These are phyloP conservation scores for Blakeslea trispora DNA, from an alignment of 371 early-diverging fungal species.

Conservation along the genomic window DNA sequence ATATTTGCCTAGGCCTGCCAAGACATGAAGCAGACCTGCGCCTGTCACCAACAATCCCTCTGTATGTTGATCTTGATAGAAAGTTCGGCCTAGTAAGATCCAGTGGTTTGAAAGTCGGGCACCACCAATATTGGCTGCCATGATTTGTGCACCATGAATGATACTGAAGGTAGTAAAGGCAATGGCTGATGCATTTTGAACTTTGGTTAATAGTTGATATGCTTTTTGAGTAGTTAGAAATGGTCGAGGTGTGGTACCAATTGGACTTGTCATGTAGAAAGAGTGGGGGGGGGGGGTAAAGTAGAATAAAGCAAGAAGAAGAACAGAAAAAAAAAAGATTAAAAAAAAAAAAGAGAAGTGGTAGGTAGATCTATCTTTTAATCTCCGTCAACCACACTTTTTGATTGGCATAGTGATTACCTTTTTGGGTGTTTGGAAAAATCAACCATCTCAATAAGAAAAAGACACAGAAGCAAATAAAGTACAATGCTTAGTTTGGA, in stretches of 20 bases:
- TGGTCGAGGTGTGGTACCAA: constrained; percentile 13
- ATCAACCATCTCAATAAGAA: too few relatives aligned
- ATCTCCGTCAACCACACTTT: too few relatives aligned
- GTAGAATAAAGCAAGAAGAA: not conserved
- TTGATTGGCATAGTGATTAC: too few relatives aligned
- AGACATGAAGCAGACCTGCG: constrained; percentile 33
- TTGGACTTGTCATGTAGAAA: not conserved
- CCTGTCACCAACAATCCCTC: constrained; percentile 46
- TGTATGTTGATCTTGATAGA: constrained; percentile 49
- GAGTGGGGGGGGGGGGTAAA: constrained; percentile 2
- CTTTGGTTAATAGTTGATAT: constrained; percentile 31
- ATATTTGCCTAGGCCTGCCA: constrained; percentile 35
- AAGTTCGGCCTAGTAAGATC: constrained; percentile 41
- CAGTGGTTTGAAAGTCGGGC: constrained; percentile 32
- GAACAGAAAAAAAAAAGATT: not conserved
- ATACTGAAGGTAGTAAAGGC: constrained; percentile 39
- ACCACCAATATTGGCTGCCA: constrained; percentile 40
- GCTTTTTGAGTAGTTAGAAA: constrained; percentile 25
- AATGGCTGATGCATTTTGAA: constrained; percentile 44
- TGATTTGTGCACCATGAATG: constrained; percentile 37
- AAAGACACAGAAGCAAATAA: too few relatives aligned
- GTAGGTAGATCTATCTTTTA: too few relatives aligned
- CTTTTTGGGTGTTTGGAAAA: too few relatives aligned
- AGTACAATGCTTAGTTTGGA: too few relatives aligned
- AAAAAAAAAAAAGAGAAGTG: too few relatives aligned